Base-by-base conservation (phyloP, 352 stramenopile species). In the Globisporangium paddicum region DNA sequence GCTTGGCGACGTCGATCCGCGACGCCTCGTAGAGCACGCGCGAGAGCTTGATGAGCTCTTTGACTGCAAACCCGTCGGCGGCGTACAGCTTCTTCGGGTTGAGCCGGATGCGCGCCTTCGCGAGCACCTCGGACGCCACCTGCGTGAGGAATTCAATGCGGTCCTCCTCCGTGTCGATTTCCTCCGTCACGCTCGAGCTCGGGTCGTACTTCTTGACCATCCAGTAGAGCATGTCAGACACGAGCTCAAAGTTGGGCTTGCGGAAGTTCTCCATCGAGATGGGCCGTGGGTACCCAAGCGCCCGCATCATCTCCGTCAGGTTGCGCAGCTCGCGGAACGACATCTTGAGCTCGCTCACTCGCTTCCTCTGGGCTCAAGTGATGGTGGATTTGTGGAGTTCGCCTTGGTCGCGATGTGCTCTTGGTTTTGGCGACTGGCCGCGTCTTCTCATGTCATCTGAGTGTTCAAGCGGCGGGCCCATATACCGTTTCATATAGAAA, bases 81-180 rank as follows among this genome's bases (percentile, higher is more conserved):
- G 90, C 79, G 71, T 99, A 98, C n/a, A 99, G 68, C 34, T 94
- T 93, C 77, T 97, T 98, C 3, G 91, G 79, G 66, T 98, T 98
- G 19, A 99, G 76, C 34, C 87, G 88, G 50, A 99, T 93, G 34
- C 93, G 81, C 37, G 93, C 89, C 66, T 97, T 98, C 32, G 68
- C 73, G n/a, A 88, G 69, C 46, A 98, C 75, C 60, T 93, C 83
- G 25, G 76, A 73, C 26, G 80, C 75, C 14, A 92, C 75, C 34
- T 86, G 83, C 11, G 93, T 96, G 21, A 99, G 71, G 63, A 99
- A 98, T 58, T 97, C 80, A 18, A 98, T 87, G 34, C 94, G 82
- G 64, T 98, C 94, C 58, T 98, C 82, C 66, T 98, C 94, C 18
- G 91, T 97, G 65, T 98, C 93, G 56, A 98, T 98, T 64, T 96